phyloP scores from a whole-genome alignment of 129 eudicot species.

The Flaveria ramosissima region DNA sequence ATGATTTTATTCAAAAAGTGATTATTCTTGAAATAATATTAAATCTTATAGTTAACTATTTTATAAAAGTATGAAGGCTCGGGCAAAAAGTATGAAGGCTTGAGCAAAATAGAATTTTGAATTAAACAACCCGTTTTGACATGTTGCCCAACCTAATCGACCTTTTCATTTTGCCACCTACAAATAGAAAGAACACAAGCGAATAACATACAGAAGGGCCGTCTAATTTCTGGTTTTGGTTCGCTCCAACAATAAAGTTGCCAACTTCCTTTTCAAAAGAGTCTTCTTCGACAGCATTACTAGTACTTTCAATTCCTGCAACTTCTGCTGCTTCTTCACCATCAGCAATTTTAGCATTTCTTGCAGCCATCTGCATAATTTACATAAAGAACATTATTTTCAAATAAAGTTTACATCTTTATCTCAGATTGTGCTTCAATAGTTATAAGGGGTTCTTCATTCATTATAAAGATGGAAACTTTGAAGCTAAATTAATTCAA shows the following conservation, averaged over 20 bases:
- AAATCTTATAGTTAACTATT: too few relatives aligned
- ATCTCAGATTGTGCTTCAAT: constrained; percentile 2
- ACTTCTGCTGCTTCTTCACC: constrained; percentile 35
- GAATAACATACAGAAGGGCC: constrained; percentile 34
- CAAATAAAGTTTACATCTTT: constrained; percentile 17
- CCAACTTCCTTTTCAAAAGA: constrained; percentile 41
- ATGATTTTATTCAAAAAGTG: neutral
- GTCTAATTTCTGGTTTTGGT: constrained; percentile 40
- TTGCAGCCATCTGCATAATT: constrained; percentile 39
- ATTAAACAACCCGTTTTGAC: neutral
- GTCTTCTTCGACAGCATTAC: constrained; percentile 37
- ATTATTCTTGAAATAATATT: neutral
- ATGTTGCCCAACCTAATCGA: neutral
- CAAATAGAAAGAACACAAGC: neutral
- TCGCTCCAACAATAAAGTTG: constrained; percentile 42
- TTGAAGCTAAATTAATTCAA: neutral
- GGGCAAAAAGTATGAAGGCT: too few relatives aligned
- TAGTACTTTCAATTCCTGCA: constrained; percentile 38
- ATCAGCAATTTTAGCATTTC: constrained; percentile 36
- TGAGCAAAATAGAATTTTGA: neutral
- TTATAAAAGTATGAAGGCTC: neutral
- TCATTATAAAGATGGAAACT: constrained; percentile 1
- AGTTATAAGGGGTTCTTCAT: neutral
- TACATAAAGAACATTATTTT: neutral
- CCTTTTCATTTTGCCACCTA: constrained; percentile 3